A percentile compares a stretch with the other conserved stretches of the same genome.
phyloP scores from a whole-genome alignment of 2,329 filamentous ascomycete species.

The Sphaerulina musiva region DNA sequence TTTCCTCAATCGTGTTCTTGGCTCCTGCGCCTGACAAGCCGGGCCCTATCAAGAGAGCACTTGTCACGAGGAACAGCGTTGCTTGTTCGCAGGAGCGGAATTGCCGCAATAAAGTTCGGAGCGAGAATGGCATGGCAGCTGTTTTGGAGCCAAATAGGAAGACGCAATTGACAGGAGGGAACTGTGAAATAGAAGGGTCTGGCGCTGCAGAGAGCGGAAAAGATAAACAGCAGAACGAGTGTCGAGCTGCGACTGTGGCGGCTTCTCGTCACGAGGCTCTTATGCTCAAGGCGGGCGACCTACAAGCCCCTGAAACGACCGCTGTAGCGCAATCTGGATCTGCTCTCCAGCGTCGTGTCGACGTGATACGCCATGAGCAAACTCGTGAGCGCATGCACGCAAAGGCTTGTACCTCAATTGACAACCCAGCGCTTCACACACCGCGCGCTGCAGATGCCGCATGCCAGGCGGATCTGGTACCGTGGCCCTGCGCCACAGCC shows the following conservation, averaged over 20 bases:
- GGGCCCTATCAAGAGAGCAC: not conserved
- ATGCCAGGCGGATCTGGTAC: not conserved
- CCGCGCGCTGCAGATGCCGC: not conserved
- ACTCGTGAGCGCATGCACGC: not conserved
- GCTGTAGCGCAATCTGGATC: too few relatives aligned
- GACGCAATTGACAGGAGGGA: too few relatives aligned
- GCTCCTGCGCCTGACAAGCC: not conserved
- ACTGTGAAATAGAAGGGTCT: too few relatives aligned
- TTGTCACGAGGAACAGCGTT: not conserved
- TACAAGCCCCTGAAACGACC: too few relatives aligned
- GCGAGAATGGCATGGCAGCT: not conserved
- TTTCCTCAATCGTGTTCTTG: not conserved
- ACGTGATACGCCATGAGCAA: too few relatives aligned
- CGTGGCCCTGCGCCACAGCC: constrained; percentile 2
- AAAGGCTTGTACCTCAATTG: not conserved
- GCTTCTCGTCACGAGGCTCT: too few relatives aligned
- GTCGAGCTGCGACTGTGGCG: too few relatives aligned
- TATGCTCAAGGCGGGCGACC: too few relatives aligned
- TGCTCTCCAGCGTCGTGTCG: too few relatives aligned
- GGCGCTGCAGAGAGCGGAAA: too few relatives aligned
- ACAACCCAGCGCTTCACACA: not conserved
- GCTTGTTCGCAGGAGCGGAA: not conserved
- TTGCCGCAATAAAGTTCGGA: not conserved
- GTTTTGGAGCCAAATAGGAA: not conserved
- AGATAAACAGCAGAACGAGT: too few relatives aligned